Percentiles rank a stretch among this genome's conserved stretches.
phyloP scores from a whole-genome alignment of 2,329 filamentous ascomycete genomes.

The Aspergillus sp. region DNA sequence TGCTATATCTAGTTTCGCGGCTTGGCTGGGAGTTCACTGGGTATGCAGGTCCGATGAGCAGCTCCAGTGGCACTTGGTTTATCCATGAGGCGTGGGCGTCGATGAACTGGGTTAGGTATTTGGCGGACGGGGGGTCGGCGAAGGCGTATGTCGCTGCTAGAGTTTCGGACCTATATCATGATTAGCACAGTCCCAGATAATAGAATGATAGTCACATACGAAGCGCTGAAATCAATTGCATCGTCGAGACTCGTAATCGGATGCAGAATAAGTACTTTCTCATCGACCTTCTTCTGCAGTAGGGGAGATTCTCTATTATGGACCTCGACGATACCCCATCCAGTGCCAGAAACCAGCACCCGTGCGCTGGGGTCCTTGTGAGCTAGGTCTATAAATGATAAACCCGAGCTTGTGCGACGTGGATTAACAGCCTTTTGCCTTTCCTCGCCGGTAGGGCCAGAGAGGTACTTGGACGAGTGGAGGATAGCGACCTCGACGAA shows the following conservation, averaged over 20 bases:
- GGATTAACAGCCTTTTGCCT: conserved; percentile 15
- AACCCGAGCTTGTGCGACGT: conserved; percentile 12
- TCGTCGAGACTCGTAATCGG: conserved; percentile 54
- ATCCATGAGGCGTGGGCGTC: conserved; percentile 51
- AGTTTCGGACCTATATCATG: conserved; percentile 21
- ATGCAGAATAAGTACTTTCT: conserved; percentile 48
- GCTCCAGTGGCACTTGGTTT: conserved; percentile 57
- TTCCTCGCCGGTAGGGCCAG: conserved; percentile 23
- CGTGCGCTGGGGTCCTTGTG: conserved; percentile 27
- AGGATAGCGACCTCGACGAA: conserved; percentile 53
- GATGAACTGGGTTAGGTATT: conserved; percentile 61
- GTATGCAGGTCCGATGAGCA: conserved; percentile 43
- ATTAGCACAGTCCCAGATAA: not conserved
- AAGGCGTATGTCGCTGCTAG: conserved; percentile 56
- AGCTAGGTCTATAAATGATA: conserved; percentile 21
- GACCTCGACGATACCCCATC: conserved; percentile 30
- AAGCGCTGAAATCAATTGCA: conserved; percentile 50
- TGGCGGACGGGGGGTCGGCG: conserved; percentile 49
- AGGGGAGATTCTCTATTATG: conserved; percentile 29
- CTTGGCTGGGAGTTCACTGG: conserved; percentile 38
- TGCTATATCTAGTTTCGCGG: conserved; percentile 43
- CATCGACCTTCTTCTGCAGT: conserved; percentile 41
- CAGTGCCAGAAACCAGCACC: conserved; percentile 28
- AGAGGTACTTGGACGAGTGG: conserved; percentile 30
- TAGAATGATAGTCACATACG: conserved; percentile 16